These are phyloP conservation scores for Pilaira anomala DNA, from an alignment of 192 early-diverging fungal genomes.

Conservation along the genomic window DNA sequence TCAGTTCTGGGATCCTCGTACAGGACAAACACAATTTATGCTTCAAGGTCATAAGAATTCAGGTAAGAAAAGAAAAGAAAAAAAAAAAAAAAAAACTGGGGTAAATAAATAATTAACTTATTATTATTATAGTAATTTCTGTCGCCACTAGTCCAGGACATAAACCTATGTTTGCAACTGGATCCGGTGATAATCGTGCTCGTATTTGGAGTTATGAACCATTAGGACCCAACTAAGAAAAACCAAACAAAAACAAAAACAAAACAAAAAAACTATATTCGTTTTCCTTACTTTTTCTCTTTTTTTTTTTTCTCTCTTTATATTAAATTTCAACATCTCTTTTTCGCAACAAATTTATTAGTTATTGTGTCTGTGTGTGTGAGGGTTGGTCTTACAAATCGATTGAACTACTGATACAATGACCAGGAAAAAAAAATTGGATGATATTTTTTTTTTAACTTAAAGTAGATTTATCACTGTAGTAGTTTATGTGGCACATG, in stretches of 20 bases:
- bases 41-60: constrained; percentile 98
- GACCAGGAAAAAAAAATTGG: too few species aligned
- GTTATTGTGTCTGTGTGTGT: too few species aligned
- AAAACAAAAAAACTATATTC: not conserved
- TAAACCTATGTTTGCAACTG: constrained; percentile 86
- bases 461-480: too few species aligned
- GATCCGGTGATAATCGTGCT: constrained; percentile 89
- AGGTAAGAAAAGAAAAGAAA: constrained; percentile 42
- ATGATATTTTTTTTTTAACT: too few species aligned
- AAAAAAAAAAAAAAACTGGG: not conserved
- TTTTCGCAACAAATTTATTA: too few species aligned
- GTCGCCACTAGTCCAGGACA: constrained; percentile 80
- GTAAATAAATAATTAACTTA: not conserved
- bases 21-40: constrained; percentile 72
- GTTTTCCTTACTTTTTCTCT: not conserved
- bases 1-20: constrained; percentile 90
- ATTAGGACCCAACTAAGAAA: not conserved
- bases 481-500: too few species aligned
- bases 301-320: not conserved
- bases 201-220: constrained; percentile 87
- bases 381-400: too few species aligned
- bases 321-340: too few species aligned
- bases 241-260: not conserved
- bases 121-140: constrained; percentile 70
- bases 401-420: too few species aligned